Base-by-base conservation (phyloP, 768 basidiomycete species). In the Lactifluus echinatus region DNA sequence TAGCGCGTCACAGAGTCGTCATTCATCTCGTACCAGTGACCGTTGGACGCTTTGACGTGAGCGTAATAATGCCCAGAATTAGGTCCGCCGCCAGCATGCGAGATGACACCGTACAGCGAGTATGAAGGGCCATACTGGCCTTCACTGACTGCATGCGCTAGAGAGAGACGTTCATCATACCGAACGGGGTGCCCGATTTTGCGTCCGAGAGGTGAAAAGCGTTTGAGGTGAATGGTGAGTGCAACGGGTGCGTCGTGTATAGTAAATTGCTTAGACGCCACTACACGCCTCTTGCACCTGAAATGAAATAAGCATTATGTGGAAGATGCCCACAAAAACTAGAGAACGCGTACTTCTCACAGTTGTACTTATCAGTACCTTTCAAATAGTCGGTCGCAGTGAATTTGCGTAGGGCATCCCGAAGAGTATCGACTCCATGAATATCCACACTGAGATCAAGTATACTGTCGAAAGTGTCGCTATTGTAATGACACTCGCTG, bases 11-110 rank as follows among this genome's bases (percentile, higher is more conserved):
- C 87, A 45, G 74, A 74, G 28, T 93, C 91, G 67, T 99, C 96
- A 72, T 99, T 95, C 85, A 94, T 94, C 73, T 92, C 85, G 72
- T 79, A 84, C 94, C 94, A 99, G 34, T 73, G 73, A 11, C 83
- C 85, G 33, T 79, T 73, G 34, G 75, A 77, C 39, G 81, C 77
- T 68, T 84, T 89, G 65, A 96, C 83, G 65, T 82, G 85, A 17
- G 94, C 86, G 62, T 83, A 92, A 71, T 99, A 99, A 70, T 99
- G 96, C 4, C 96, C 96, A 2, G 89, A 94, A 66, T 96, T 90
- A 14, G 94, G 92, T 5, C 93, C 93, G 40, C 82, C 78, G 51
- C 96, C 96, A 11, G 89, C 89, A 69, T 99, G 96, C 63, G 84
- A 92, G 53, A 97, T 89, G 59, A 98, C 82, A 29, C 89, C 94